Evolutionary conservation across 331 rosid genomes (phyloP), one percentile per base, ranked within the genome.

Genomic region (Prunus yedoensis): DNA sequence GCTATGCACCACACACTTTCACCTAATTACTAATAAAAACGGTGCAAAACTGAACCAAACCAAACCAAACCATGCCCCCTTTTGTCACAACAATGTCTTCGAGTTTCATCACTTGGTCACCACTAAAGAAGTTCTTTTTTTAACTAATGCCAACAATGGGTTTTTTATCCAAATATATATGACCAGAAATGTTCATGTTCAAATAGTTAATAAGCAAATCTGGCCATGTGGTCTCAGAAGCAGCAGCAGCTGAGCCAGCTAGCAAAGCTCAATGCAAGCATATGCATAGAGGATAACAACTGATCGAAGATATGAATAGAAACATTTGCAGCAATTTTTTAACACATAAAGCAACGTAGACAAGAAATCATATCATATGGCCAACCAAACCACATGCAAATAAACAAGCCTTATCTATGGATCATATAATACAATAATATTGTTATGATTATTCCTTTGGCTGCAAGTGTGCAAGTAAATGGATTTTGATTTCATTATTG

Each of bases 171-270:
- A 32, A 32, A 32, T 32, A 32, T 32, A 32, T 32, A 32, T 32
- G 38, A 32, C 38, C 38, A 32, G 38, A 32, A 32, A 32, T 32
- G 38, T 16, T 51, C 4, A 46, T 46, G 51, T 46, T 46, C 51
- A 46, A 46, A 2, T 46, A 11, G 3, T 32, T 81, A 52, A 77
- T 21, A 68, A 77, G 75, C 27, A 78, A 80, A 56, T 79, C 65
- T 77, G 53, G 63, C 83, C 97, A 89, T 83, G 97, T 89, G 94
- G 6, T 32, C 7, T 32, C 38, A 32, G 7, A 32, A 32, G 38
- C 38, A 77, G 85, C 77, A 81, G 79, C 87, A 72, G 78, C 86
- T 84, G 86, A 88, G 50, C 50, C 14, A 66, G 94, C 90, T 79
- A 85, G 88, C 81, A 70, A 65, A 27, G 74, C 28, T 46, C 2